phyloP scores from a whole-genome alignment of 441 rosid species.

The Codiaeum variegatum region DNA sequence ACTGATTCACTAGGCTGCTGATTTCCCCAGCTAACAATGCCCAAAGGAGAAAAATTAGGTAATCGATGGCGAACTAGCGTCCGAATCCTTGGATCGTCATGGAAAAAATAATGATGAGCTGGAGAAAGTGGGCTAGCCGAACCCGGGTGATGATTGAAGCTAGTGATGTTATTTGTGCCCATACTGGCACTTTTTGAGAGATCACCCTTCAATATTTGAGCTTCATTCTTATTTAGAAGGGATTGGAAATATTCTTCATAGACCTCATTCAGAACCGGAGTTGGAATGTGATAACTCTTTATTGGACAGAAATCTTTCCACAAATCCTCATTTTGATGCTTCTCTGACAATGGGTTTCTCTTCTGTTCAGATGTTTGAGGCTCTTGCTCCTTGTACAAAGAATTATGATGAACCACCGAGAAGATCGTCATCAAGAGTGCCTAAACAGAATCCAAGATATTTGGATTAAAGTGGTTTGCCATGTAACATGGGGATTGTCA shows the following conservation, averaged over 20 bases:
- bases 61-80: slow-evolving; percentile 50
- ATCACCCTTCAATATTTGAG: slow-evolving; percentile 30
- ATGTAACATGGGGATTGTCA: too few relatives aligned
- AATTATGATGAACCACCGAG: too few relatives aligned
- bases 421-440: too few relatives aligned
- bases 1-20: slow-evolving; percentile 35
- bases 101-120: slow-evolving; percentile 70
- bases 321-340: slow-evolving; percentile 40
- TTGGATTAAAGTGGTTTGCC: too few relatives aligned
- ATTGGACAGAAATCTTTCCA: slow-evolving; percentile 65
- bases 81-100: slow-evolving; percentile 65
- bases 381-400: slow-evolving; percentile 24
- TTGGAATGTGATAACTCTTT: slow-evolving; percentile 40
- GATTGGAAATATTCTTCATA: slow-evolving; percentile 74
- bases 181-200: slow-evolving; percentile 18
- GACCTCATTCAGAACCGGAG: slow-evolving; percentile 79
- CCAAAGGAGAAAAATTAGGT: slow-evolving; percentile 66
- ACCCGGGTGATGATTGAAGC: slow-evolving; percentile 33
- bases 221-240: slow-evolving; percentile 31
- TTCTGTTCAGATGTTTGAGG: slow-evolving; percentile 30
- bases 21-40: slow-evolving; percentile 33
- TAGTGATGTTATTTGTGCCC: slow-evolving; percentile 22
- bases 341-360: slow-evolving; percentile 26
- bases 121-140: slow-evolving; percentile 49
- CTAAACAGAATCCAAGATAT: too few relatives aligned